phyloP scores from a whole-genome alignment of 805 yeast genomes.

The Starmerella lactis-condensi region DNA sequence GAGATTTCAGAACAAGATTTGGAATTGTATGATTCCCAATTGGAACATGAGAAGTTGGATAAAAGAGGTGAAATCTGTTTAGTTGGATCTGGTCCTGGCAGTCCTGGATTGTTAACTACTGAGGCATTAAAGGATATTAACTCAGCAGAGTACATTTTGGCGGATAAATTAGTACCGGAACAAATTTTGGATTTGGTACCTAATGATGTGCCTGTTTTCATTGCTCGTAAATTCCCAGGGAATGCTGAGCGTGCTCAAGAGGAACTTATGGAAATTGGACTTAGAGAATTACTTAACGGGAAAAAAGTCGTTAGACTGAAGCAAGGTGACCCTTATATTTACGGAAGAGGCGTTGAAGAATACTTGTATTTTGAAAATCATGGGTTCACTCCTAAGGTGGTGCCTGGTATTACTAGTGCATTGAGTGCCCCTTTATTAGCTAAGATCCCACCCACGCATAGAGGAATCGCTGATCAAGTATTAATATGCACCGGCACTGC shows the following conservation, averaged over 20 bases:
- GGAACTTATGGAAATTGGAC: conserved; percentile 57
- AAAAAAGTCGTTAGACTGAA: conserved; percentile 70
- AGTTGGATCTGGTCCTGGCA: conserved; percentile 94
- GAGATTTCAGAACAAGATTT: conserved; percentile 42
- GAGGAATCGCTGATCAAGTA: conserved; percentile 84
- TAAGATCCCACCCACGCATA: conserved; percentile 74
- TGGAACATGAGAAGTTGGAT: conserved; percentile 12
- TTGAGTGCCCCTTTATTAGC: conserved; percentile 72
- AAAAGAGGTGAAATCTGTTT: conserved; percentile 45
- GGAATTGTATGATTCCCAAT: conserved; percentile 20
- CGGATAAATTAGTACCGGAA: conserved; percentile 85
- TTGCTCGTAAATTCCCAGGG: conserved; percentile 90
- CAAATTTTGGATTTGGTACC: conserved; percentile 75
- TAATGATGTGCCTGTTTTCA: conserved; percentile 48
- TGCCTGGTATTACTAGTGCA: conserved; percentile 83
- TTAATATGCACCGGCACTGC: conserved; percentile 91
- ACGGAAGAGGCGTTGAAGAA: conserved; percentile 95
- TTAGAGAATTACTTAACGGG: conserved; percentile 45
- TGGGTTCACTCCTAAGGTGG: conserved; percentile 54
- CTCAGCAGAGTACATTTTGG: conserved; percentile 65
- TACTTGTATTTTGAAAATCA: conserved; percentile 43
- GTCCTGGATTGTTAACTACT: conserved; percentile 57
- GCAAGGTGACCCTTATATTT: conserved; percentile 93
- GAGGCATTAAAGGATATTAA: conserved; percentile 71
- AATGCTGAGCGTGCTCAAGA: conserved; percentile 88